Percentiles rank a stretch among this genome's conserved stretches.
phyloP scores from a whole-genome alignment of 495 filamentous ascomycete genomes.

The Pseudomonodictys pantanalensis region DNA sequence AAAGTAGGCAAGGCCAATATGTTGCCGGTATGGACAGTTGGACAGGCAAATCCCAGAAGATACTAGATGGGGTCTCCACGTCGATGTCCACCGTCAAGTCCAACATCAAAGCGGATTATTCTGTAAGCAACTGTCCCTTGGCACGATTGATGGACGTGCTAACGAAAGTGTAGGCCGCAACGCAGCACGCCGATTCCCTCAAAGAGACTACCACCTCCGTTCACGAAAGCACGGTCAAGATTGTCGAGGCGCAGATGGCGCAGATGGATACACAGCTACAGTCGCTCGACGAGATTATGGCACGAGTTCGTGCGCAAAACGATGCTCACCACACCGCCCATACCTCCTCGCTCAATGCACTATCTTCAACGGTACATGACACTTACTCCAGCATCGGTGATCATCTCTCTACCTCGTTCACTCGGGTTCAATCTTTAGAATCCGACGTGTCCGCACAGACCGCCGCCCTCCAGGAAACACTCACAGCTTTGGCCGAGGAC shows the following conservation, averaged over 20 bases:
- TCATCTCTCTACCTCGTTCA: slow-evolving; percentile 61
- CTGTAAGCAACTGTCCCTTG: slow-evolving; percentile 52
- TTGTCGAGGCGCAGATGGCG: slow-evolving; percentile 83
- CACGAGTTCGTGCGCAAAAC: slow-evolving; percentile 79
- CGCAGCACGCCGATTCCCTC: slow-evolving; percentile 75
- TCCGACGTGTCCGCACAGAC: slow-evolving; percentile 59
- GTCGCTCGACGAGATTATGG: slow-evolving; percentile 84
- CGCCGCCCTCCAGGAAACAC: slow-evolving; percentile 50
- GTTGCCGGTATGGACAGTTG: slow-evolving; percentile 70
- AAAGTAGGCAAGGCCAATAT: slow-evolving; percentile 65
- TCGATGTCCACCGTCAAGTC: slow-evolving; percentile 74
- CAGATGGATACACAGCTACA: slow-evolving; percentile 84
- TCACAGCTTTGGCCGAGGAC: slow-evolving; percentile 57
- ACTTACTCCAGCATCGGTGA: slow-evolving; percentile 67
- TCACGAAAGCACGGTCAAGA: slow-evolving; percentile 85
- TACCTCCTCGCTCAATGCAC: slow-evolving; percentile 54
- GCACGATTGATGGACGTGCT: slow-evolving; percentile 4
- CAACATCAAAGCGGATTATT: slow-evolving; percentile 85
- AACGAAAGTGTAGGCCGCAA: slow-evolving; percentile 59
- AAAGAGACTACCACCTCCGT: slow-evolving; percentile 79
- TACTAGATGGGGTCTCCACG: slow-evolving; percentile 66
- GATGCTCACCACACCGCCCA: slow-evolving; percentile 68
- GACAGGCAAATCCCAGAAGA: slow-evolving; percentile 63
- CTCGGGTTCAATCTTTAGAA: slow-evolving; percentile 61
- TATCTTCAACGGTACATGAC: slow-evolving; percentile 62